Evolutionary conservation across 2,329 filamentous ascomycete genomes (phyloP), one percentile per base, ranked within the genome.

Genomic region (Onygenales sp.): DNA sequence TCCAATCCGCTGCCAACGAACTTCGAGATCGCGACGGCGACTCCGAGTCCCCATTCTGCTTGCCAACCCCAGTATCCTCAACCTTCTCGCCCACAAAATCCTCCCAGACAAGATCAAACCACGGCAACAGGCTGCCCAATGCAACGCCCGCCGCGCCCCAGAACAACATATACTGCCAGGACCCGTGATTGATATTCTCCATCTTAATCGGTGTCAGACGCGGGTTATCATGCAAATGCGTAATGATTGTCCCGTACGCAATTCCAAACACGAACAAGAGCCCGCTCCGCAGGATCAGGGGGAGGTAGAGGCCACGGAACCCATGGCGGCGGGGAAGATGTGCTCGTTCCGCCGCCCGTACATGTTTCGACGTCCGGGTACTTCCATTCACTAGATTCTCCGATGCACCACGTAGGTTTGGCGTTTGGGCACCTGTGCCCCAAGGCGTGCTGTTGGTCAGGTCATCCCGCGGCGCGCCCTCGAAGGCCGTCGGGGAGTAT

Each of bases 131-230:
- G 54, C 83, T 85, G 5, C 93, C 93, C 27, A 96, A 72, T 0
- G 80, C 76, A 4, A 95, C 82, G 13, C 90, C 91, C 0, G 85
- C 84, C 8, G 85, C 62, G 1, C 90, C 93, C 92, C 93, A 98
- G 58, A 87, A 85, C 0, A 77, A 72, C 52, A 95, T 74, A 66
- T 95, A 95, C 43, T 74, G 71, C 80, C 83, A 85, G 65, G 68
- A 73, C 27, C 43, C 35, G 32, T 76, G 72, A 56, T 81, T 48
- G 35, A 83, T 70, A 38, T 75, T 75, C 53, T 78, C 77, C 46
- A 86, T 74, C 52, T 81, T 78, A 36, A 89, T 78, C 0, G 83
- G 79, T 0, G 80, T 78, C 48, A 89, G 74, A 66, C 68, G 70
- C 45, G 79, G 76, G 58, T 83, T 78, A 57, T 85, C 82, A 61